Evolutionary conservation across 495 filamentous ascomycete species (phyloP).

Genomic region (Aspergillus egyptiacus): DNA sequence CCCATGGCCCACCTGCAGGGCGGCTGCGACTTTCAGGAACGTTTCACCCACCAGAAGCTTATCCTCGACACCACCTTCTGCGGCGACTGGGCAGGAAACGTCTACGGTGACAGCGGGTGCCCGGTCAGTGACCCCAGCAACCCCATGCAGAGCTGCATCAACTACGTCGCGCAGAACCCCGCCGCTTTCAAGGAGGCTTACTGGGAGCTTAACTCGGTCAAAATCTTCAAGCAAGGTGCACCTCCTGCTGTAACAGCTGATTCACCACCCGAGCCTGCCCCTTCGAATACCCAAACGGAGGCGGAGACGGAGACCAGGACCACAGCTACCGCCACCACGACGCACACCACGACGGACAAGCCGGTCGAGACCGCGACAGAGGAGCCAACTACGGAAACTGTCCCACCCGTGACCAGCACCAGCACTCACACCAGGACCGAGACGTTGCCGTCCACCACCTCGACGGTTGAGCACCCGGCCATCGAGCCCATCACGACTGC

Average conservation of each 20-base stretch:
- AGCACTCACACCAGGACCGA: neutral
- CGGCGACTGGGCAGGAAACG: constrained; percentile 78
- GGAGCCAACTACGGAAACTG: no score
- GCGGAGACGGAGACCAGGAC: neutral
- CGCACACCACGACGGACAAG: neutral
- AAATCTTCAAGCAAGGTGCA: constrained; percentile 49
- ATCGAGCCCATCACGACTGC: neutral
- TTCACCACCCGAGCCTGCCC: neutral
- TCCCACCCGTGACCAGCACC: neutral
- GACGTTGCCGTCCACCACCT: neutral
- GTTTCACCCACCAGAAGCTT: constrained; percentile 68
- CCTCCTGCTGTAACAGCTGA: neutral
- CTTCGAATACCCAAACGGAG: no score
- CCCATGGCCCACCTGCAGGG: constrained; percentile 60
- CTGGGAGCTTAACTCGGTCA: constrained; percentile 66
- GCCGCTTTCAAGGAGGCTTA: constrained; percentile 55
- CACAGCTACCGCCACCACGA: neutral
- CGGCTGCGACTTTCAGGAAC: constrained; percentile 57
- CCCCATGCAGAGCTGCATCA: constrained; percentile 49
- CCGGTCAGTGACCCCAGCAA: constrained; percentile 30
- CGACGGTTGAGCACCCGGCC: neutral
- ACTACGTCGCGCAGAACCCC: constrained; percentile 62
- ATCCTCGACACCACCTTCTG: constrained; percentile 84
- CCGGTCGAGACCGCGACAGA: no score
- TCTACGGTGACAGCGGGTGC: constrained; percentile 37